Base-by-base conservation (phyloP, 1,139 yeast species). In the Blastobotrys petasosporus region DNA sequence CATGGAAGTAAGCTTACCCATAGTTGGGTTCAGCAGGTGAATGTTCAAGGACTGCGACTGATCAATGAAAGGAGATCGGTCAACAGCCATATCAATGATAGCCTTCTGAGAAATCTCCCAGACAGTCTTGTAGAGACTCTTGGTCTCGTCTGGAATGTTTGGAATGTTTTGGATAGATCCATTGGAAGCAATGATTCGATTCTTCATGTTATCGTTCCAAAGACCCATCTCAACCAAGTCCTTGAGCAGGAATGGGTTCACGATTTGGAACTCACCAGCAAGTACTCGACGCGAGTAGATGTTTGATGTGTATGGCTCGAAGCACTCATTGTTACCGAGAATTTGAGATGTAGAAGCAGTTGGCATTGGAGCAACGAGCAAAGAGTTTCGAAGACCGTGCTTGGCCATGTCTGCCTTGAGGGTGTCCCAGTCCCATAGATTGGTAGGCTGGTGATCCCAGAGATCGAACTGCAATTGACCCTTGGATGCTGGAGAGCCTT, bases 261-360 rank as follows among this genome's bases (percentile, higher is more conserved):
- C 86, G 47, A 84, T 73, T 64, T 82, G 92, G 68, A 77, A 82
- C 58, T 84, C 92, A 40, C 92, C 92, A 23, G 88, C 78, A 32
- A 80, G 66, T n/a, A 82, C 88, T 62, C 92, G 74, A 59, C 92
- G 75, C 16, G 82, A 73, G 65, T 81, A 83, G 56, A 83, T 77
- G 64, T 84, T 84, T n/a, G 90, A 82, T 5, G 92, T 82, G 60
- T 77, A 77, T 17, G 94, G 92, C 62, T 84, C 94, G 62, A 84
- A 82, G 59, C 90, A 82, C 64, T 84, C 92, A 56, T 79, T 83
- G 69, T 76, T 81, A 30, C 92, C 94, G 52, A 84, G 68, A 48
- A 84, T 83, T 63, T 83, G 90, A 6, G 92, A 83, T 1, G 94
- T 84, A 1, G 90, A 82, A 1, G 92, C 92, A n/a, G 94, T 84